Percentiles rank a stretch among this genome's conserved stretches.
Evolutionary conservation across 1,284 basidiomycete genomes (phyloP).

Genomic region (Trichosporon ovoides): DNA sequence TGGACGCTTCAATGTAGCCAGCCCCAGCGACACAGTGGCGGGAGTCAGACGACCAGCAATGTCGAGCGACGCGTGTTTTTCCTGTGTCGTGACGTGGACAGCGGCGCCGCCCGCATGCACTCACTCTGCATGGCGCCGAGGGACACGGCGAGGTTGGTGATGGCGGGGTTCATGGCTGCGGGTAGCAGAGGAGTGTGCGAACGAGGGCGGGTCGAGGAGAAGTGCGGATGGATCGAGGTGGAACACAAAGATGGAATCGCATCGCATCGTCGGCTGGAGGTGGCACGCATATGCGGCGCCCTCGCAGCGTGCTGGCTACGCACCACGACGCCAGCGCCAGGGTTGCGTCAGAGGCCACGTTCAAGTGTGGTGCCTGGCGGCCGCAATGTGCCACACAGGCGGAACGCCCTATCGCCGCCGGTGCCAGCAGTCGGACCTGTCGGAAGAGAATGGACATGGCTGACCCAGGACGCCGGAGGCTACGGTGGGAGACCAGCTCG

Average conservation of each 20-base stretch:
- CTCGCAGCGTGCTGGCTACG: too few relatives aligned
- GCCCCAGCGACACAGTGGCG: too few relatives aligned
- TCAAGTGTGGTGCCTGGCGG: neutral
- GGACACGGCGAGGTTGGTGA: conserved; percentile 72
- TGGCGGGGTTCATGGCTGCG: conserved; percentile 41
- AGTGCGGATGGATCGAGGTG: conserved; percentile 1
- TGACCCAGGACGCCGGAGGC: neutral
- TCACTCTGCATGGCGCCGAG: conserved; percentile 83
- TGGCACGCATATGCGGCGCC: neutral
- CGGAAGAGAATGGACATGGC: conserved; percentile 2
- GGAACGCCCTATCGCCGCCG: neutral
- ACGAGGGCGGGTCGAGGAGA: neutral
- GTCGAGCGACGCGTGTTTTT: neutral
- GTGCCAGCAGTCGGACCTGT: neutral
- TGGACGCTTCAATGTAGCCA: neutral
- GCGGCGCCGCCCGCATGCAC: conserved; percentile 21
- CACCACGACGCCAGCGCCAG: neutral
- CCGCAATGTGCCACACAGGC: neutral
- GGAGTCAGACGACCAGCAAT: neutral
- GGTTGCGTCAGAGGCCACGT: neutral
- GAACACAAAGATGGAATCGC: conserved; percentile 10
- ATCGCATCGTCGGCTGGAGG: neutral
- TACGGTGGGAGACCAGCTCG: conserved; percentile 1
- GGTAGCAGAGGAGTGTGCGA: neutral
- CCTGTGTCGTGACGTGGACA: neutral